Evolutionary conservation across 192 early-diverging fungal species (phyloP).

Genomic region (Mortierella antarctica): DNA sequence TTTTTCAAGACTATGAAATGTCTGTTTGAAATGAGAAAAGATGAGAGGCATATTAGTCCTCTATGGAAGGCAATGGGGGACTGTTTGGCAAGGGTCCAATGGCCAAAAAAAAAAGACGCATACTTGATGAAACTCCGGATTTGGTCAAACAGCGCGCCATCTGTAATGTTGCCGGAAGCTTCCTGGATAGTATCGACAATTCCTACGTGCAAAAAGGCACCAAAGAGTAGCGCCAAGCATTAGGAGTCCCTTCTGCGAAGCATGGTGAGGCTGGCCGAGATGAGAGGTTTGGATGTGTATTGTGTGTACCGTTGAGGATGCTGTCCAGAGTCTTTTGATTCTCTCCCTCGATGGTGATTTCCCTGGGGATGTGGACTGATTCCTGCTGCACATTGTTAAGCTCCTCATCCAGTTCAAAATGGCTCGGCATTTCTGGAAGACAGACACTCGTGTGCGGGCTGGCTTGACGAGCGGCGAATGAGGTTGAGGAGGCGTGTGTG

Average conservation of each 20-base stretch:
- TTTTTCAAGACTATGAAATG: slow-evolving; percentile 46
- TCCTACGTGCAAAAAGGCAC: slow-evolving; percentile 26
- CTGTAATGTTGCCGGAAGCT: slow-evolving; percentile 54
- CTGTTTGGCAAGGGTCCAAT: not conserved
- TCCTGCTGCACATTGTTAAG: slow-evolving; percentile 47
- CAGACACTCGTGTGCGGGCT: not conserved
- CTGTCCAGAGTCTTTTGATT: slow-evolving; percentile 57
- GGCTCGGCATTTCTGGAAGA: slow-evolving; percentile 16
- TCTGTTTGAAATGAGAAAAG: slow-evolving; percentile 1
- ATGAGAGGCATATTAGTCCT: not conserved
- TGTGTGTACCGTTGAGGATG: slow-evolving; percentile 58
- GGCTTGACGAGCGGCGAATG: not conserved
- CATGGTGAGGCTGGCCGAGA: not conserved
- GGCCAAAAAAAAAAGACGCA: not conserved
- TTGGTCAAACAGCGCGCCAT: slow-evolving; percentile 65
- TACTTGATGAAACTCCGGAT: slow-evolving; percentile 82
- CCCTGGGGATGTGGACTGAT: slow-evolving; percentile 51
- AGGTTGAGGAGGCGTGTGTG: not conserved
- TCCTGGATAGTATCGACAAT: slow-evolving; percentile 61
- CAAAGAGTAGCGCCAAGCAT: not conserved
- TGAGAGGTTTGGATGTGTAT: not conserved
- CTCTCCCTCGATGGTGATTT: slow-evolving; percentile 55
- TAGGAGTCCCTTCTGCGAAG: too few species aligned
- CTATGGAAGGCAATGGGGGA: too few species aligned
- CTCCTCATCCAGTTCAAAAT: slow-evolving; percentile 50